Evolutionary conservation across 1,139 yeast species (phyloP).

Genomic region (Taphrina flavorubra): DNA sequence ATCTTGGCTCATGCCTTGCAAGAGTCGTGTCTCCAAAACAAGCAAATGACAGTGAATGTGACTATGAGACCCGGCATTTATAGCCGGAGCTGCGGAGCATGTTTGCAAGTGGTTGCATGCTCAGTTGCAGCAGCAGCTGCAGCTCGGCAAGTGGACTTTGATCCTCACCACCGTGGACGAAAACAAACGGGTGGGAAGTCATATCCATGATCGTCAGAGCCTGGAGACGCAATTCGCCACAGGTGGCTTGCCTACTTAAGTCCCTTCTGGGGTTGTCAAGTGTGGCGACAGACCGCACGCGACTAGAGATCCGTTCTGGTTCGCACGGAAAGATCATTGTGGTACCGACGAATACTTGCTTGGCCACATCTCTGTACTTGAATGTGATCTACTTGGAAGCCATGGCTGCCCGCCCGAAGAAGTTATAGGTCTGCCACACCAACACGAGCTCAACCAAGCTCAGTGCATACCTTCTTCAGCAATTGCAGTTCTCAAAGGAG

Average conservation of each 20-base stretch:
- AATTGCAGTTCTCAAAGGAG: no score
- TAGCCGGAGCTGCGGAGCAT: no score
- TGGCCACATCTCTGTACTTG: background rate
- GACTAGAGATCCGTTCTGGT: background rate
- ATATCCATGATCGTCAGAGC: background rate
- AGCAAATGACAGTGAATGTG: no score
- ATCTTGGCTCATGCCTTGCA: no score
- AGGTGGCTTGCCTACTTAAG: constrained; percentile 15
- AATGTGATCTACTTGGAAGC: background rate
- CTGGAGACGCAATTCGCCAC: constrained; percentile 15
- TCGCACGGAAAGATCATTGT: background rate
- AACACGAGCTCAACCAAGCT: no score
- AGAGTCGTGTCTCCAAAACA: no score
- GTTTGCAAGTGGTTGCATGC: no score
- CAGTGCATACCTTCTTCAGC: no score
- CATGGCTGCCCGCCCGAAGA: background rate
- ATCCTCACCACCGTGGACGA: no score
- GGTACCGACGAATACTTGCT: background rate
- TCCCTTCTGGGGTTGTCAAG: background rate
- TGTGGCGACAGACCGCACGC: constrained; percentile 19
- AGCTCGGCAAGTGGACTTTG: background rate
- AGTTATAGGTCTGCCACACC: background rate
- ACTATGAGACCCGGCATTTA: no score
- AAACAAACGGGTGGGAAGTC: background rate
- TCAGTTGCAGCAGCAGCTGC: background rate